Evolutionary conservation across 2,329 filamentous ascomycete genomes (phyloP), one percentile per base, ranked within the genome.

Genomic region (Paecilomyces sp.): DNA sequence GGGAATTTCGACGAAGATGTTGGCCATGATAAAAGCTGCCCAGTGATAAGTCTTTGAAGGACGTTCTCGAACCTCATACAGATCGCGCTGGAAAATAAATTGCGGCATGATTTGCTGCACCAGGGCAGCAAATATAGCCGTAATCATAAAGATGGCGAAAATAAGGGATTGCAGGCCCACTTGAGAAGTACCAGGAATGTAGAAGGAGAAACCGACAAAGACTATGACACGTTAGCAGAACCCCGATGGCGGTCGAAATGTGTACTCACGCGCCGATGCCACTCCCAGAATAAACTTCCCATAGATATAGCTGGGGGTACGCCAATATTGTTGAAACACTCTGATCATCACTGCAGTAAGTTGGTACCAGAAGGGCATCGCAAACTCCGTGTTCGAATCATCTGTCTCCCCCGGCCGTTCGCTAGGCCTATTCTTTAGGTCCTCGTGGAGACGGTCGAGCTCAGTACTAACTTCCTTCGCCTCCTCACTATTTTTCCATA

Each of bases 321-420:
- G 88, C 91, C 91, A 96, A 81, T 93, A 94, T 72, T 95, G 90
- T 72, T 92, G 84, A 79, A 93, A 93, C 25, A 93, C 88, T 67
- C 91, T 90, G 64, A 81, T 74, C 4, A 83, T 83, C 59, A 92
- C 89, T 67, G 85, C 80, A 56, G 73, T 75, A 30, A 93, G 75
- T 74, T 96, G 91, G 6, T 76, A 70, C 58, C 65, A 70, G 69
- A 93, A 89, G 0, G 88, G 83, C 24, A 89, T 88, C 3, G 91
- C 91, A 61, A 94, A 95, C 68, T 94, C 89, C 63, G 84, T 81
- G 71, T 86, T 87, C 62, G 75, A 75, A 9, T 81, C 79, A 55
- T 82, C n/a, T 25, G 72, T 62, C 11, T 73, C 73, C 66, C 36
- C 68, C 63, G 59, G 36, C 56, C 61, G 31, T 50, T 69, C 30